Conservation (phyloP, 306 rosid species). For the Corylus heterophylla region DNA sequence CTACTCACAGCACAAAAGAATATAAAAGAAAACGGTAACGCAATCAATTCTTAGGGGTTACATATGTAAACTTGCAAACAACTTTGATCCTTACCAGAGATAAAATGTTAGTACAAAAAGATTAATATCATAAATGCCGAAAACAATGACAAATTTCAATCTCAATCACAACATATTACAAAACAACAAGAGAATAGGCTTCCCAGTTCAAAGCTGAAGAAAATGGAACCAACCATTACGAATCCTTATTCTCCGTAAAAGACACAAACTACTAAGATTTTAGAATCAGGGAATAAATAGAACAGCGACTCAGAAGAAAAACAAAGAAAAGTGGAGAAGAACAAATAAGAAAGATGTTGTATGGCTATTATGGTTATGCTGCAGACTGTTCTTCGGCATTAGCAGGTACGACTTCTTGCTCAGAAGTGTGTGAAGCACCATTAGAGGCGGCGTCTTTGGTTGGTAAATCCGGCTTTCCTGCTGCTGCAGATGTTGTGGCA, state of each 20-base stretch:
- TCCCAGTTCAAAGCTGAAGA: conserved; percentile 35
- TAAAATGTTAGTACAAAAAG: not conserved
- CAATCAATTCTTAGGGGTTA: not conserved
- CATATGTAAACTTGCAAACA: not conserved
- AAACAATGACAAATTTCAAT: conserved; percentile 15
- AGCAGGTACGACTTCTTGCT: conserved; percentile 47
- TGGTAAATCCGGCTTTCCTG: conserved; percentile 41
- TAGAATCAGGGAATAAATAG: conserved; percentile 35
- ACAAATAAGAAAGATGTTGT: conserved; percentile 20
- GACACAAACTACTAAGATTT: conserved; percentile 9
- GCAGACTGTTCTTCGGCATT: conserved; percentile 50
- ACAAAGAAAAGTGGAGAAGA: conserved; percentile 29
- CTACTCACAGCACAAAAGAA: not conserved
- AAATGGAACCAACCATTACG: conserved; percentile 39
- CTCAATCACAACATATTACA: conserved; percentile 27
- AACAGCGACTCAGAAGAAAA: conserved; percentile 19
- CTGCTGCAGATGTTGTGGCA: conserved; percentile 54
- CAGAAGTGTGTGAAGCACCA: conserved; percentile 46
- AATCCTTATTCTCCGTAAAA: conserved; percentile 32
- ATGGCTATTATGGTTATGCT: conserved; percentile 32
- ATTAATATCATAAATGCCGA: conserved; percentile 14
- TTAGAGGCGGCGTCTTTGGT: conserved; percentile 62
- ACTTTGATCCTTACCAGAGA: not conserved
- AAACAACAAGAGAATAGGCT: conserved; percentile 33
- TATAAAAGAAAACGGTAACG: not conserved